These are phyloP conservation scores for Calocybe cyanea DNA, from an alignment of 768 basidiomycete genomes.

Conservation along the genomic window DNA sequence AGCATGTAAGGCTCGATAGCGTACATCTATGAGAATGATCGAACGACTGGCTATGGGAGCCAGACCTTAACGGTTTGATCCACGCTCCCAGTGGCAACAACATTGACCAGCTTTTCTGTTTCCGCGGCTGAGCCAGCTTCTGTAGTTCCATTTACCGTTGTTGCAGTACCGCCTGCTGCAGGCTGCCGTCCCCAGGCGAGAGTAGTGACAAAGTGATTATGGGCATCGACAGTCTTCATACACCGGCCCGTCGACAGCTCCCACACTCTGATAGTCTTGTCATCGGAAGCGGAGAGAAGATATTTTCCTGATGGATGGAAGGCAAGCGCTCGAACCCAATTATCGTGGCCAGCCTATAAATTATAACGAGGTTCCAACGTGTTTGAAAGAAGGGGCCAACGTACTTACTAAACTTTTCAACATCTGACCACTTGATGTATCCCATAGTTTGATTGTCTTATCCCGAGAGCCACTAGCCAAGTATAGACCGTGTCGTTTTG, in stretches of 20 bases:
- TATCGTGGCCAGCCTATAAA: constrained; percentile 71
- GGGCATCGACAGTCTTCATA: constrained; percentile 83
- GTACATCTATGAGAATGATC: constrained; percentile 3
- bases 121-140: constrained; percentile 27
- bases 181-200: constrained; percentile 75
- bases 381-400: background rate
- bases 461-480: constrained; percentile 85
- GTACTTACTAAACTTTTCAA: constrained; percentile 65
- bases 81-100: constrained; percentile 65
- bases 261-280: constrained; percentile 90
- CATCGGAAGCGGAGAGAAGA: constrained; percentile 88
- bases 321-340: constrained; percentile 84
- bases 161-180: constrained; percentile 35
- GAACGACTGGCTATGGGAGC: constrained; percentile 40
- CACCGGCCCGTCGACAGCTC: constrained; percentile 83
- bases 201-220: constrained; percentile 78
- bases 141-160: constrained; percentile 26
- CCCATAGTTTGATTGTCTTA: constrained; percentile 92
- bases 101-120: constrained; percentile 61
- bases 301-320: constrained; percentile 91
- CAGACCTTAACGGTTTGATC: constrained; percentile 67
- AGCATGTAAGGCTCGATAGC: constrained; percentile 1
- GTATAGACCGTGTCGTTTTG: constrained; percentile 52
- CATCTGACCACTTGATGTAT: constrained; percentile 77
- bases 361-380: constrained; percentile 9